phyloP scores from a whole-genome alignment of 495 filamentous ascomycete genomes.

The Wilcoxina mikolae region DNA sequence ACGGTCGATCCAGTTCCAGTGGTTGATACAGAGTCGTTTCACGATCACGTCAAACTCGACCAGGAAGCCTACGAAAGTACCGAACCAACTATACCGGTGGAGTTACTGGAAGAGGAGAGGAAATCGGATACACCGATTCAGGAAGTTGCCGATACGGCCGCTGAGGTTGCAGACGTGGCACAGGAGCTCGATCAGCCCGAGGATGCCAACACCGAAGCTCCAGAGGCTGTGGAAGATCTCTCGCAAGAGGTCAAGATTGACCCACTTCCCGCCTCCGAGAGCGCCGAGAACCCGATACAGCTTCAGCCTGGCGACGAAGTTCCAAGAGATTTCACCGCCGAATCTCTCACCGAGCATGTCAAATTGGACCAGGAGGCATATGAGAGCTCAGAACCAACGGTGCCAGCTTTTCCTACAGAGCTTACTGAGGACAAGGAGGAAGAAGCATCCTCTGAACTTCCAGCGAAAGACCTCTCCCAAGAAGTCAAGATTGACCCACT shows the following conservation, averaged over 20 bases:
- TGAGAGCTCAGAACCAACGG: conserved; percentile 47
- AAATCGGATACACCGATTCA: neutral
- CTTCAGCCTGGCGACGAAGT: conserved; percentile 51
- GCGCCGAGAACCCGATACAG: conserved; percentile 59
- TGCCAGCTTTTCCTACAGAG: conserved; percentile 25
- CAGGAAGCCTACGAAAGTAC: conserved; percentile 68
- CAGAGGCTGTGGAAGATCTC: neutral
- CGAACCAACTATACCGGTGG: conserved; percentile 31
- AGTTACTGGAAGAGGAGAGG: conserved; percentile 1
- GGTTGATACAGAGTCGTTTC: conserved; percentile 19
- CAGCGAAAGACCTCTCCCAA: neutral
- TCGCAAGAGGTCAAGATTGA: conserved; percentile 22
- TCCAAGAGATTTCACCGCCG: neutral
- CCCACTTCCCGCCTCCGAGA: conserved; percentile 2
- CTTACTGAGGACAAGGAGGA: conserved; percentile 34
- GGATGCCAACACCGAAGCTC: neutral
- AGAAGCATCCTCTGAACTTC: neutral
- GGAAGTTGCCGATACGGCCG: conserved; percentile 1
- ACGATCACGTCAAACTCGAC: conserved; percentile 54
- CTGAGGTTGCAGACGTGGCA: neutral
- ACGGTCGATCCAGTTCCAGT: conserved; percentile 1
- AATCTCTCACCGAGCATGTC: conserved; percentile 39
- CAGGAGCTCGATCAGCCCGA: neutral
- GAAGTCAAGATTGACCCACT: conserved; percentile 38
- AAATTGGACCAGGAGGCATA: conserved; percentile 69